These are phyloP conservation scores for Isatis tinctoria DNA, from an alignment of 345 rosid genomes.

Conservation along the genomic window DNA sequence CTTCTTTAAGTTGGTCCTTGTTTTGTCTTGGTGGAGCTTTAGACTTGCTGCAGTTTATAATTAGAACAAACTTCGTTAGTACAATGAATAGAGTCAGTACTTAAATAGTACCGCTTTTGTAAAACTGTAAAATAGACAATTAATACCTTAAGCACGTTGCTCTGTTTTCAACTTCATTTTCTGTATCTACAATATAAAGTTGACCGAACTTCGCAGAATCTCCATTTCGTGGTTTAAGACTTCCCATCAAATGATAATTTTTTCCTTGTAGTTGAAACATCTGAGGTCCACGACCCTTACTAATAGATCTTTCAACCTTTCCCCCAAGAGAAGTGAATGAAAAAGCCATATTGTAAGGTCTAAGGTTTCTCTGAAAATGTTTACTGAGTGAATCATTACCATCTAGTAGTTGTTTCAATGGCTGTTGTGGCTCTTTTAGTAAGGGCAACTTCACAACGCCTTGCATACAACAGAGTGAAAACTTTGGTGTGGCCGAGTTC, in stretches of 20 bases:
- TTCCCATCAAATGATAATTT: not conserved
- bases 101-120: no score
- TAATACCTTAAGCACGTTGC: not conserved
- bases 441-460: not conserved
- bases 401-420: not conserved
- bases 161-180: not conserved
- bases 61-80: no score
- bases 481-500: not conserved
- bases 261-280: not conserved
- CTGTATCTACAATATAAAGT: not conserved
- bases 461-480: not conserved
- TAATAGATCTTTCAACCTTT: no score
- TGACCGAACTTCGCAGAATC: not conserved
- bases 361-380: not conserved
- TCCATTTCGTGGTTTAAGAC: accelerated
- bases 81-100: no score
- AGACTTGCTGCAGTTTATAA: not conserved
- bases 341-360: no score
- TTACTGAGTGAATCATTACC: not conserved
- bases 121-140: no score
- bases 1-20: no score
- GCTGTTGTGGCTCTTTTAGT: not conserved
- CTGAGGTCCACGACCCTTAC: no score
- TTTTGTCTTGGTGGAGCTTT: no score
- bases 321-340: no score